Base-by-base conservation (phyloP, 805 yeast species). In the Naumovozyma castellii region DNA sequence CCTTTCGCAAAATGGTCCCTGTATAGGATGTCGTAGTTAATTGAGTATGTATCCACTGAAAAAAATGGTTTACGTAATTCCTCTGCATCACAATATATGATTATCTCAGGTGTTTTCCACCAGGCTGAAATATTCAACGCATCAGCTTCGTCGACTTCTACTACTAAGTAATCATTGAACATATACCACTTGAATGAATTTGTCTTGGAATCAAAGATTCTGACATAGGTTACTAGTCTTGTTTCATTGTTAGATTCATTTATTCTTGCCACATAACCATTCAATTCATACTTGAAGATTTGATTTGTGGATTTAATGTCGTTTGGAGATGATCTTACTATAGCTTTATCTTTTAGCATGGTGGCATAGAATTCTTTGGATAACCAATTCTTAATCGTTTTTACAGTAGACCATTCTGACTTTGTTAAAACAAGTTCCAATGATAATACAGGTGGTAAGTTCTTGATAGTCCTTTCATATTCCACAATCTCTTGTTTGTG, bases 81-180 rank as follows among this genome's bases (percentile, higher is more conserved):
- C 35, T 65, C 72, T 2, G 66, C 61, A 42, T 70, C 68, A 48
- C 82, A 76, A 53, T 86, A 90, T 16, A 82, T 57, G 13, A 84
- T 64, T 19, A 81, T 66, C 14, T 82, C 78, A 1, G 96, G 95
- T 25, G 75, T 75, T 56, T 92, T 92, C 95, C 96, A 88, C 66
- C 80, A 69, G 36, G 71, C 68, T 1, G 77, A 64, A 36, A 86
- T 61, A 54, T 86, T 76, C 36, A 87, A 68, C 0, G 84, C 97
- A 49, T 92, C 97, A 12, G 71, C 72, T 49, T 80, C 84, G 1
- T 80, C 70, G 1, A 92, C 69, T 18, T 77, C 79, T 50, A 76
- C 73, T 13, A 88, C 97, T 47, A 92, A 65, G 61, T 90, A 92
- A 59, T 92, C 97, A 56, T 92, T 92, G 59, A 92, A 86, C 54